Percentiles rank a stretch among this genome's conserved stretches.
phyloP scores from a whole-genome alignment of 2,329 filamentous ascomycete species.

The Parastagonospora avenae region DNA sequence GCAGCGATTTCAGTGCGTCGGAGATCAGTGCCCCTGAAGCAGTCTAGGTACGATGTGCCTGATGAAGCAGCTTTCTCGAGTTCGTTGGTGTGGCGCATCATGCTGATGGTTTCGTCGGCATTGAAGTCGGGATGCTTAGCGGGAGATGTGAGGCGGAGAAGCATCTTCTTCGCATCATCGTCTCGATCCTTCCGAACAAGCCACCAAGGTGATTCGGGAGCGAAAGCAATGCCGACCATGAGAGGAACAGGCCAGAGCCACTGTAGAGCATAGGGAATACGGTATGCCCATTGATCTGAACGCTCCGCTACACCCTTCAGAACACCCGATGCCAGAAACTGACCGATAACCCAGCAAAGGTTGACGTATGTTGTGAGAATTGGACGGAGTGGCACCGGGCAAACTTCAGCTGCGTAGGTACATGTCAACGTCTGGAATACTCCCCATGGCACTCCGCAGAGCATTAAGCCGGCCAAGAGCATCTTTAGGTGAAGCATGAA shows the following conservation, averaged over 20 bases:
- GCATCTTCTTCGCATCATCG: constrained; percentile 68
- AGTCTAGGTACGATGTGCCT: constrained; percentile 78
- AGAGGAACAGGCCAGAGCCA: constrained; percentile 77
- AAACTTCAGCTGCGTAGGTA: constrained; percentile 64
- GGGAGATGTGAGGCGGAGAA: constrained; percentile 67
- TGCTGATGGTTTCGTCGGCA: constrained; percentile 67
- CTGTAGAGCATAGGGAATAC: constrained; percentile 70
- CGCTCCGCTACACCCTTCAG: constrained; percentile 69
- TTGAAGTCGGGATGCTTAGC: constrained; percentile 50
- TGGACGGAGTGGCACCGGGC: constrained; percentile 70
- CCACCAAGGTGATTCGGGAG: constrained; percentile 76
- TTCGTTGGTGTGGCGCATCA: constrained; percentile 89
- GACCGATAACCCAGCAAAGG: constrained; percentile 76
- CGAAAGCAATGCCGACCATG: constrained; percentile 69
- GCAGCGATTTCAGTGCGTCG: constrained; percentile 76
- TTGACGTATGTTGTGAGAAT: constrained; percentile 69
- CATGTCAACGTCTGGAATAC: constrained; percentile 56
- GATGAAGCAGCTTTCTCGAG: constrained; percentile 71
- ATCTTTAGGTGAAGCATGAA: constrained; percentile 39
- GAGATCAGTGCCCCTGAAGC: constrained; percentile 80
- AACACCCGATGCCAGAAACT: constrained; percentile 73
- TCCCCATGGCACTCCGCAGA: constrained; percentile 53
- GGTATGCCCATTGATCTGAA: constrained; percentile 69
- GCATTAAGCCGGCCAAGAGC: constrained; percentile 64
- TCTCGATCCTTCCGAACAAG: constrained; percentile 68